A percentile compares a stretch with the other conserved stretches of the same genome.
Conservation (phyloP, 1,284 basidiomycete genomes). For the Leucoagaricus sp. region DNA sequence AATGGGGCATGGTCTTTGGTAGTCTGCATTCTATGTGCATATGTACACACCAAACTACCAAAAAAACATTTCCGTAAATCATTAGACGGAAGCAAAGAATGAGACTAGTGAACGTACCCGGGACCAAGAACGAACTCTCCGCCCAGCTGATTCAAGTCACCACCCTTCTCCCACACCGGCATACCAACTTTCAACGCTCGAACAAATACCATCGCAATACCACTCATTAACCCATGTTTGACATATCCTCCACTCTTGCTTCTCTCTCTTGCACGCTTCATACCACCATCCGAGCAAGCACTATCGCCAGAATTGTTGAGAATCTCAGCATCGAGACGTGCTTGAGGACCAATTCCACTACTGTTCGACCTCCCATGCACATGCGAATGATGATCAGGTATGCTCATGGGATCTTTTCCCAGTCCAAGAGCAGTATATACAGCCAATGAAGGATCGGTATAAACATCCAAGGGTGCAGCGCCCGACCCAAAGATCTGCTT, state of each 20-base stretch:
- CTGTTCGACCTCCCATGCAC: constrained; percentile 5
- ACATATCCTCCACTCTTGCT: constrained; percentile 52
- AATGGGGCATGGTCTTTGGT: constrained; percentile 73
- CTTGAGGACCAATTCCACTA: not conserved
- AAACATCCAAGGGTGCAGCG: constrained; percentile 62
- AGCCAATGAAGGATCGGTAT: constrained; percentile 70
- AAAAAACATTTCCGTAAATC: constrained; percentile 16
- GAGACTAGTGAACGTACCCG: constrained; percentile 44
- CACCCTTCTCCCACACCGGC: constrained; percentile 80
- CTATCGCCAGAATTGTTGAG: not conserved
- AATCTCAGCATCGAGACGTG: not conserved
- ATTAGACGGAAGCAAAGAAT: constrained; percentile 6
- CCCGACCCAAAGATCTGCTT: constrained; percentile 56
- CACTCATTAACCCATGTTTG: constrained; percentile 61
- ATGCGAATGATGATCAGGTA: not conserved
- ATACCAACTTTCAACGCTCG: constrained; percentile 69
- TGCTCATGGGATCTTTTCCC: constrained; percentile 37
- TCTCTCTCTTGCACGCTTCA: not conserved
- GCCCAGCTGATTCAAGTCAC: constrained; percentile 77
- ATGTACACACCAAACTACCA: constrained; percentile 54
- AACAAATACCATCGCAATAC: constrained; percentile 68
- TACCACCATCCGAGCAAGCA: not conserved
- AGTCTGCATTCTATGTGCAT: constrained; percentile 74
- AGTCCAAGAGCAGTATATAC: constrained; percentile 80
- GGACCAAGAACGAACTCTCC: constrained; percentile 89